Percentiles rank a stretch among this genome's conserved stretches.
Evolutionary conservation across 495 filamentous ascomycete species (phyloP).

Genomic region (Xylaria flabelliformis): DNA sequence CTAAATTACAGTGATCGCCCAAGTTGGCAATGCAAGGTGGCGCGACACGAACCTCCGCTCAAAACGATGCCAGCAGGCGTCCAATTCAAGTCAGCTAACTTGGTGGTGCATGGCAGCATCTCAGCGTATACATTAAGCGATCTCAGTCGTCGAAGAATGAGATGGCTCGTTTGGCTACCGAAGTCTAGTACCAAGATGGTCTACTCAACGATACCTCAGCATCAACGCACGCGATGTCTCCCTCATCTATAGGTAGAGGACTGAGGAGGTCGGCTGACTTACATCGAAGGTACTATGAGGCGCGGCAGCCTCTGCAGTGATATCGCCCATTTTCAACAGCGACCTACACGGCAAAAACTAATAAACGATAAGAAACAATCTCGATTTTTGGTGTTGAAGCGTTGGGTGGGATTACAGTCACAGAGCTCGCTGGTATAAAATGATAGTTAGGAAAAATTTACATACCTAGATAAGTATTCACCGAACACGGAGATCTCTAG

Average conservation of each 20-base stretch:
- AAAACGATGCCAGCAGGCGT: conserved; percentile 84
- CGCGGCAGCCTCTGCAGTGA: conserved; percentile 26
- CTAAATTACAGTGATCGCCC: background rate
- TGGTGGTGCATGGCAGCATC: conserved; percentile 91
- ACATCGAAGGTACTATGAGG: conserved; percentile 35
- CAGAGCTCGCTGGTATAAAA: background rate
- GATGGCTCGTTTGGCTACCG: conserved; percentile 71
- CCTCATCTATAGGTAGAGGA: background rate
- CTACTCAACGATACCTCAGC: conserved; percentile 34
- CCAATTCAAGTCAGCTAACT: conserved; percentile 77
- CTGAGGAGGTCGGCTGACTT: conserved; percentile 19
- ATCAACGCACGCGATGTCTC: conserved; percentile 15
- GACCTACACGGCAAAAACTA: conserved; percentile 3
- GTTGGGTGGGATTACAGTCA: background rate
- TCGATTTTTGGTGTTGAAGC: background rate
- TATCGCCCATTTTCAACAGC: conserved; percentile 21
- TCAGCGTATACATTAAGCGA: conserved; percentile 87
- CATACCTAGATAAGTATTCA: background rate
- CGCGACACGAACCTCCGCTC: conserved; percentile 61
- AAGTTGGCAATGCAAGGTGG: background rate
- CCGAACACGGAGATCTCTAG: conserved; percentile 10
- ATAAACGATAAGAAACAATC: conserved; percentile 6
- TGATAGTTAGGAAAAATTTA: background rate
- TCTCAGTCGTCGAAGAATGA: conserved; percentile 78
- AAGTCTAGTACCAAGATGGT: conserved; percentile 73